Evolutionary conservation across 768 basidiomycete genomes (phyloP), one percentile per base, ranked within the genome.

Genomic region (Boletellus sp.): DNA sequence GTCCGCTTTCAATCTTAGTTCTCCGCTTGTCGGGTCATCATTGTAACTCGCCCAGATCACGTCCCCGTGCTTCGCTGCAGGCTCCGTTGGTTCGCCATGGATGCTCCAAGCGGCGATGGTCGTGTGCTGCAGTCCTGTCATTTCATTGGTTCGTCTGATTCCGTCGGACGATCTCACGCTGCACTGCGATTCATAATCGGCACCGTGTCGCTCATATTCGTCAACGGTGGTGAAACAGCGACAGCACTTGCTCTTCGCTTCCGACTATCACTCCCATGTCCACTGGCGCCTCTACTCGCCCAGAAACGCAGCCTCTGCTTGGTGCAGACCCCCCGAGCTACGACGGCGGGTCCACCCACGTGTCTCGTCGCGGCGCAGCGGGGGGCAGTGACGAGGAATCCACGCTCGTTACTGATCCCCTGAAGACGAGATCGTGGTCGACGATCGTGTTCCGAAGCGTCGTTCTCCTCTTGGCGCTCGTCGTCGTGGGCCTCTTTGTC

Each of bases 401-500:
- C 34, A 31, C 44, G 13, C 42, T 42, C 11, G 38, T 36, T 17
- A 16, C 23, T 6, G 40, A 37, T 9, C 3, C 26, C 17, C 42
- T 47, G 3, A 65, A 56, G 42, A 33, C 46, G 6, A 55, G 41
- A 10, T 51, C 51, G 19, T 56, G 48, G 54, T 45, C 40, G 20
- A 57, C 17, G 26, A 46, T 65, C 9, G 39, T 23, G 1, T 53
- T 67, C 47, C 74, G 73, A 51, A 54, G 65, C 26, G 45, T 72
- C 4, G 54, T 79, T 24, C 54, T 65, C 7, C 35, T 78, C 3
- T 49, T 70, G 3, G 72, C 70, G 11, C 59, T 71, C 0, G 59
- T 77, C 23, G 58, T 72, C 3, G 50, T 84, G 9, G 77, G 60
- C 4, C 43, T 84, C 33, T 77, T 89, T 46, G 73, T 90, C 62